phyloP scores from a whole-genome alignment of 345 rosid species.

The Balakata baccata region DNA sequence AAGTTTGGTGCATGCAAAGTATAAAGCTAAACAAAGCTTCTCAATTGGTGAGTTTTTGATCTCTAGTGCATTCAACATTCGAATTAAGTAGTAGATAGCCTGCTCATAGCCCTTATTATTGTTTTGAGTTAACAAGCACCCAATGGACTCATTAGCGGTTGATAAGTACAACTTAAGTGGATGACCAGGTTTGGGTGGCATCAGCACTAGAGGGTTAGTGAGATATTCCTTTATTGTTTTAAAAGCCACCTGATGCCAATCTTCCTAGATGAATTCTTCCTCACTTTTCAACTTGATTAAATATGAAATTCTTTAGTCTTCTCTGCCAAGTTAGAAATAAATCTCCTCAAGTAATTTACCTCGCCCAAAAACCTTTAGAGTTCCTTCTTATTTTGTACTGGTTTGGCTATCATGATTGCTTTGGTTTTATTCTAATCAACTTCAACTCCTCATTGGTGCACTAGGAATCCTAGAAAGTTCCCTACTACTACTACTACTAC shows the following conservation, averaged over 20 bases:
- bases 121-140: not conserved
- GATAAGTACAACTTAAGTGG: no score
- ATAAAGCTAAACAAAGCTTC: no score
- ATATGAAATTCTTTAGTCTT: not conserved
- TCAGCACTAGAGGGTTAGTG: no score
- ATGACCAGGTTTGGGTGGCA: no score
- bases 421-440: no score
- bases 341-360: not conserved
- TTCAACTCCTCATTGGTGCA: not conserved
- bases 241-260: no score
- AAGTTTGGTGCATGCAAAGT: no score
- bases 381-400: not conserved
- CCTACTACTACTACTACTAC: not conserved
- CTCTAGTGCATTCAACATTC: not conserved
- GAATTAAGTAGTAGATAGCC: not conserved
- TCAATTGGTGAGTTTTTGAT: no score
- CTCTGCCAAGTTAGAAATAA: no score
- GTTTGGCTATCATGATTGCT: not conserved
- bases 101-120: not conserved
- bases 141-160: no score
- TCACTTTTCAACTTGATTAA: not conserved
- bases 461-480: not conserved
- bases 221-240: no score
- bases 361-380: not conserved
- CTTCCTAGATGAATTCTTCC: no score